These are phyloP conservation scores for Hydrangea macrophylla DNA, from an alignment of 148 eudicot genomes.

Conservation along the genomic window DNA sequence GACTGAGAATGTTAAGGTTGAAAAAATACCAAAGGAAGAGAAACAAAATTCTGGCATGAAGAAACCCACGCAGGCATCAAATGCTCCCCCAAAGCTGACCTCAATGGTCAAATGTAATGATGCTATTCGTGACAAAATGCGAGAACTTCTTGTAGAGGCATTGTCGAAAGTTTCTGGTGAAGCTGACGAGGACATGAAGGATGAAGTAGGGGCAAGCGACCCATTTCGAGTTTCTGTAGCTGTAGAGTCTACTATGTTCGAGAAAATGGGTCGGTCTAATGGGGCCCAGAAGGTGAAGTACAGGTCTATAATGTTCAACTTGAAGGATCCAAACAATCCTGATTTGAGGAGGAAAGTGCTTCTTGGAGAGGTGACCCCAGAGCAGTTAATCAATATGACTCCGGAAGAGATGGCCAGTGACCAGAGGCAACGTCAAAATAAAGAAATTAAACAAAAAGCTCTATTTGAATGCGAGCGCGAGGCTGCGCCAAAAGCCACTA, in stretches of 20 bases:
- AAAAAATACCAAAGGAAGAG: conserved; percentile 35
- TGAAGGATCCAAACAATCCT: conserved; percentile 54
- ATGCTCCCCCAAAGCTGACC: conserved; percentile 51
- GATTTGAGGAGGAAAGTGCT: conserved; percentile 67
- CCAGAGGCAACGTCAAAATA: conserved; percentile 46
- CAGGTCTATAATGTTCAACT: conserved; percentile 59
- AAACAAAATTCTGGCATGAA: conserved; percentile 20
- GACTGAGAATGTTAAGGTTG: conserved; percentile 25
- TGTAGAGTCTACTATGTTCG: conserved; percentile 62
- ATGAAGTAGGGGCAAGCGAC: conserved; percentile 46
- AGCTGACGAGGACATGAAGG: conserved; percentile 38
- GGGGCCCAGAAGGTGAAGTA: conserved; percentile 61
- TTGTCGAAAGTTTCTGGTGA: conserved; percentile 47
- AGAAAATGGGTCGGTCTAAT: conserved; percentile 56
- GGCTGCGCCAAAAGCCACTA: conserved; percentile 52
- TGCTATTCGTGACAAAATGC: conserved; percentile 43
- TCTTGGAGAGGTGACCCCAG: conserved; percentile 46
- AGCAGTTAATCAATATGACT: conserved; percentile 34
- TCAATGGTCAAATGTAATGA: conserved; percentile 54
- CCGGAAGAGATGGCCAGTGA: conserved; percentile 70
- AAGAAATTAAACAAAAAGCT: conserved; percentile 52
- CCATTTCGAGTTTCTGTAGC: conserved; percentile 57
- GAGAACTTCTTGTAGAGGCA: conserved; percentile 53
- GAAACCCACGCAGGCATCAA: conserved; percentile 23
- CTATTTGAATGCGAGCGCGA: conserved; percentile 64